Evolutionary conservation across 2,329 filamentous ascomycete genomes (phyloP).

Genomic region (Pestalotiopsis sp.): DNA sequence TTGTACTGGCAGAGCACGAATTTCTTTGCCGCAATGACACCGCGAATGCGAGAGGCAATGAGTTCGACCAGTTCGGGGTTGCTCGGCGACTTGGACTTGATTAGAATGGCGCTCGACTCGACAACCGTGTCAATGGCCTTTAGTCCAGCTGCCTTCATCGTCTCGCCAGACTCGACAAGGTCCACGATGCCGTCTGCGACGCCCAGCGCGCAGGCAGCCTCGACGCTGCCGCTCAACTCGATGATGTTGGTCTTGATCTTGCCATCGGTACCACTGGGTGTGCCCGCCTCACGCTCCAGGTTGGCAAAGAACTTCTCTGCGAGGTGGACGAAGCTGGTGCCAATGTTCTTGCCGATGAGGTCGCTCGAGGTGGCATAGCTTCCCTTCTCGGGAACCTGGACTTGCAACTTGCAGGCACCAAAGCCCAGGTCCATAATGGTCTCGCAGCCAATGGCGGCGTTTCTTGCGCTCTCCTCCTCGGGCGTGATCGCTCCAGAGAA

Average conservation of each 20-base stretch:
- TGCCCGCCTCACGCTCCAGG: constrained; percentile 64
- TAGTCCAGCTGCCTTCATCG: constrained; percentile 93
- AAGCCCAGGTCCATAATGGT: constrained; percentile 91
- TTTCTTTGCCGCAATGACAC: constrained; percentile 93
- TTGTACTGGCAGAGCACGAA: constrained; percentile 98
- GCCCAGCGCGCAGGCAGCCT: constrained; percentile 92
- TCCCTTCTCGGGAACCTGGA: constrained; percentile 93
- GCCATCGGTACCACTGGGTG: constrained; percentile 31
- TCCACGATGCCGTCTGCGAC: constrained; percentile 98
- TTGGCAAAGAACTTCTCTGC: constrained; percentile 81
- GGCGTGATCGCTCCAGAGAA: constrained; percentile 49
- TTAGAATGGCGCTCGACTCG: constrained; percentile 83
- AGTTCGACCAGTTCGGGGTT: constrained; percentile 81
- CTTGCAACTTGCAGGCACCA: constrained; percentile 88
- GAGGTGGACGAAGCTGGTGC: constrained; percentile 91
- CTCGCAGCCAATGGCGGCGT: constrained; percentile 67
- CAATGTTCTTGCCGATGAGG: constrained; percentile 88
- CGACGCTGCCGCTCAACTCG: constrained; percentile 93
- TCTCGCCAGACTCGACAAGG: constrained; percentile 97
- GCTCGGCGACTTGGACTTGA: constrained; percentile 84
- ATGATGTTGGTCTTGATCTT: constrained; percentile 86
- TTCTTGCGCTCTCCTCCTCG: constrained; percentile 45
- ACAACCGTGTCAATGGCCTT: constrained; percentile 94
- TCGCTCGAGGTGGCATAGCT: constrained; percentile 70
- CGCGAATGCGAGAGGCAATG: constrained; percentile 83